phyloP scores from a whole-genome alignment of 148 eudicot genomes.

The Chenopodium album region DNA sequence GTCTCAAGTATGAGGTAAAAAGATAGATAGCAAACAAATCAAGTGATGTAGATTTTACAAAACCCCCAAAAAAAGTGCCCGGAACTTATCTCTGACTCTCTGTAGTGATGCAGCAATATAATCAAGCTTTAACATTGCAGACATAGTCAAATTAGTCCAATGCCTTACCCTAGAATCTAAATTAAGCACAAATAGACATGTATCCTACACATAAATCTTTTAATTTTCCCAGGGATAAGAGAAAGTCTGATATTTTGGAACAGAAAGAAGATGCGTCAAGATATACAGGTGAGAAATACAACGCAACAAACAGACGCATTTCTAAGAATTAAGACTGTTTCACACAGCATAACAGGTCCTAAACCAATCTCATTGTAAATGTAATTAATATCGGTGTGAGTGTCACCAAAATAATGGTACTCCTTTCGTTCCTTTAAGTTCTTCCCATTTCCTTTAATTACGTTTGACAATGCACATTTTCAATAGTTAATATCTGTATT shows the following conservation, averaged over 20 bases:
- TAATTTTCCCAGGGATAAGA: background rate
- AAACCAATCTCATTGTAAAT: background rate
- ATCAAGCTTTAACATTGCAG: background rate
- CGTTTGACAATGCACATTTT: too few relatives aligned
- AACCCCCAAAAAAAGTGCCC: background rate
- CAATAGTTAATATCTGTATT: too few relatives aligned
- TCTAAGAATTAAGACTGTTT: background rate
- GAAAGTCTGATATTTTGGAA: background rate
- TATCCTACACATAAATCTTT: background rate
- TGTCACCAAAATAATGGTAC: background rate
- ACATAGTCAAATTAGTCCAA: background rate
- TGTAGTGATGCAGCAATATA: background rate
- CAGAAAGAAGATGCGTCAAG: background rate
- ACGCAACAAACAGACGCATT: background rate
- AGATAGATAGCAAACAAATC: conserved; percentile 1
- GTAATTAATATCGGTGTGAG: too few relatives aligned
- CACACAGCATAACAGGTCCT: background rate
- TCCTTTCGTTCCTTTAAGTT: too few relatives aligned
- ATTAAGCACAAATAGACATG: too few relatives aligned
- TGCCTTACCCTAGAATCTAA: background rate
- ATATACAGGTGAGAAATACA: background rate
- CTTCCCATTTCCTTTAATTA: too few relatives aligned
- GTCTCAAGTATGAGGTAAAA: background rate
- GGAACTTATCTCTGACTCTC: background rate
- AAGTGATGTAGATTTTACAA: background rate